Evolutionary conservation across 2,329 filamentous ascomycete genomes (phyloP).

Genomic region (Metarhizium brunneum): DNA sequence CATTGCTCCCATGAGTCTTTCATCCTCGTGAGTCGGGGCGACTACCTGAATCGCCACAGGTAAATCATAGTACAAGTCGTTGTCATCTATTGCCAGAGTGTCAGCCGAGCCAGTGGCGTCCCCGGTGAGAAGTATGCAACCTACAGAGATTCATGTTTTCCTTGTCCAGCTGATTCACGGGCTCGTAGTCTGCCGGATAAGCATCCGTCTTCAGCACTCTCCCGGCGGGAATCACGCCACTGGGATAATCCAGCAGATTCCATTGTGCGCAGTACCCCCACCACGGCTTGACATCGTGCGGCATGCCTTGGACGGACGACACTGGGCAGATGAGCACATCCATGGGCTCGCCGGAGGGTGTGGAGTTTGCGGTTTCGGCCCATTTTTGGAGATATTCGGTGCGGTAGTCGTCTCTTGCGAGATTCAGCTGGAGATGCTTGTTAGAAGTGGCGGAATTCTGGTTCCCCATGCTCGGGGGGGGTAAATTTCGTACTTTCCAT

Average conservation of each 20-base stretch:
- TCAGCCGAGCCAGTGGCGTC: background rate
- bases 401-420: conserved; percentile 30
- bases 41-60: conserved; percentile 12
- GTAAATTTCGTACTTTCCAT: conserved; percentile 23
- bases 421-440: conserved; percentile 17
- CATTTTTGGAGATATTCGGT: conserved; percentile 26
- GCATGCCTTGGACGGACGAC: conserved; percentile 38
- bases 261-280: conserved; percentile 60
- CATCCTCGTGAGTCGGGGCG: conserved; percentile 10
- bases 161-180: conserved; percentile 9
- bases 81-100: conserved; percentile 6
- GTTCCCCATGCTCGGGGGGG: background rate
- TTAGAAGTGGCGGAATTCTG: background rate
- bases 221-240: conserved; percentile 10
- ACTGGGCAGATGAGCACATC: conserved; percentile 56
- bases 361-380: conserved; percentile 21
- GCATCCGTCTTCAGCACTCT: conserved; percentile 8
- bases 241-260: conserved; percentile 61
- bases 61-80: conserved; percentile 8
- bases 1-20: conserved; percentile 11
- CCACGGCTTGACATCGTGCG: conserved; percentile 35
- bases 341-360: conserved; percentile 23
- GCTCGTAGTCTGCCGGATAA: conserved; percentile 7
- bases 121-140: background rate
- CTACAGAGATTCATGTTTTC: conserved; percentile 11